These are phyloP conservation scores for Arctium minus DNA, from an alignment of 129 eudicot species.

Conservation along the genomic window DNA sequence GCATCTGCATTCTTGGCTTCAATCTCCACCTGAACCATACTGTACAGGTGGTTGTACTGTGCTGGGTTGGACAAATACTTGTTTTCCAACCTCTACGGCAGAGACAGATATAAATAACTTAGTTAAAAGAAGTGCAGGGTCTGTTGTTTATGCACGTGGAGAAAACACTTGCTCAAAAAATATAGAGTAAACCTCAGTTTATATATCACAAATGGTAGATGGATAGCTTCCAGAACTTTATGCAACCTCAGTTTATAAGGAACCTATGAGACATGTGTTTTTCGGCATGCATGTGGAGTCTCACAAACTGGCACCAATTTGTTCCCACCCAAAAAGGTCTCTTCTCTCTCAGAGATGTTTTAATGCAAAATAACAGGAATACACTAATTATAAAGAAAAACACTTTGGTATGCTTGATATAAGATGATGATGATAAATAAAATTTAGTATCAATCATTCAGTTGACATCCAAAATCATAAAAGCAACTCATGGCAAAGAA, in stretches of 20 bases:
- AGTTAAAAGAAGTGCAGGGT: neutral
- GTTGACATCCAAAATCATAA: neutral
- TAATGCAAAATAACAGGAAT: neutral
- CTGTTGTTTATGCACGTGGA: neutral
- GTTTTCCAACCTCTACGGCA: conserved; percentile 65
- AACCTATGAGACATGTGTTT: too few relatives aligned
- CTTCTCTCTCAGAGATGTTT: neutral
- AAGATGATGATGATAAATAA: neutral
- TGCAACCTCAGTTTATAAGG: neutral
- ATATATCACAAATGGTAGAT: neutral
- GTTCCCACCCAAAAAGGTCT: too few relatives aligned
- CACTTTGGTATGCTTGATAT: neutral
- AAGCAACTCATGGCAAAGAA: neutral
- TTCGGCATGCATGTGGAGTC: too few relatives aligned
- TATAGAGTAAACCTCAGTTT: too few relatives aligned
- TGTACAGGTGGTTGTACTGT: conserved; percentile 69
- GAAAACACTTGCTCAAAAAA: neutral
- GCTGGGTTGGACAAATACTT: conserved; percentile 58
- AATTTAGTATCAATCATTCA: neutral
- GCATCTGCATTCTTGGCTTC: conserved; percentile 70
- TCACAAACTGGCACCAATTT: too few relatives aligned
- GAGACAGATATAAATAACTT: neutral
- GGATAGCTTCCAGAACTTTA: neutral
- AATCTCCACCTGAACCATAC: conserved; percentile 69
- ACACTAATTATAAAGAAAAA: neutral